These are phyloP conservation scores for Fusarium devonianum DNA, from an alignment of 2,329 filamentous ascomycete genomes.

Conservation along the genomic window DNA sequence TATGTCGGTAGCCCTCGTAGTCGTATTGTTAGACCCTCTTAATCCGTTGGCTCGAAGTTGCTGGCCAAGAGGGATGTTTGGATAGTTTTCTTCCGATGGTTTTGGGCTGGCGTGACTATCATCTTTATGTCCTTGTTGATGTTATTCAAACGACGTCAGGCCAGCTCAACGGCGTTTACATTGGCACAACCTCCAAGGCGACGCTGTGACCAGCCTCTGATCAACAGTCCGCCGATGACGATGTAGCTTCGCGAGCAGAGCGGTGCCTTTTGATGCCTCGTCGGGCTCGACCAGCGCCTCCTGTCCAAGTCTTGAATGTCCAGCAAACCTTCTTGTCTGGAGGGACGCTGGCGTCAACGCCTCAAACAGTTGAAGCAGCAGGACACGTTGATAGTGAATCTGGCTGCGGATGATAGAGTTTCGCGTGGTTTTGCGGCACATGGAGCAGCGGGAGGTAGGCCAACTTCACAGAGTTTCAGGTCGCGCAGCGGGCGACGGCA, in stretches of 20 bases:
- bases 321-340: slow-evolving; percentile 10
- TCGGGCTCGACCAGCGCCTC: slow-evolving; percentile 21
- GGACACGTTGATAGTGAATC: slow-evolving; percentile 25
- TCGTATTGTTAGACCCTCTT: not conserved
- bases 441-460: slow-evolving; percentile 18
- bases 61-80: not conserved
- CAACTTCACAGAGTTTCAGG: slow-evolving; percentile 36
- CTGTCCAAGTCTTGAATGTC: slow-evolving; percentile 2
- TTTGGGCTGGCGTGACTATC: slow-evolving; percentile 14
- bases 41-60: slow-evolving; percentile 4
- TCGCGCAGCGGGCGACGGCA: slow-evolving; percentile 28
- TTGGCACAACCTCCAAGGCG: slow-evolving; percentile 7
- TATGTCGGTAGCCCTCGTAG: slow-evolving; percentile 8
- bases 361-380: slow-evolving; percentile 15
- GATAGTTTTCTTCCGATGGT: slow-evolving; percentile 12
- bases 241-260: slow-evolving; percentile 1
- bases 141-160: slow-evolving; percentile 3
- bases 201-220: slow-evolving; percentile 4
- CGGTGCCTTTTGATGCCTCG: too few relatives aligned
- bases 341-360: slow-evolving; percentile 5
- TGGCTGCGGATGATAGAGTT: slow-evolving; percentile 18
- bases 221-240: slow-evolving; percentile 2
- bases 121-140: slow-evolving; percentile 15
- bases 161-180: slow-evolving; percentile 1
- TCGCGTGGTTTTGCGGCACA: slow-evolving; percentile 21